Conservation (phyloP, 208 protist genomes). For the Trypanosoma boissoni region DNA sequence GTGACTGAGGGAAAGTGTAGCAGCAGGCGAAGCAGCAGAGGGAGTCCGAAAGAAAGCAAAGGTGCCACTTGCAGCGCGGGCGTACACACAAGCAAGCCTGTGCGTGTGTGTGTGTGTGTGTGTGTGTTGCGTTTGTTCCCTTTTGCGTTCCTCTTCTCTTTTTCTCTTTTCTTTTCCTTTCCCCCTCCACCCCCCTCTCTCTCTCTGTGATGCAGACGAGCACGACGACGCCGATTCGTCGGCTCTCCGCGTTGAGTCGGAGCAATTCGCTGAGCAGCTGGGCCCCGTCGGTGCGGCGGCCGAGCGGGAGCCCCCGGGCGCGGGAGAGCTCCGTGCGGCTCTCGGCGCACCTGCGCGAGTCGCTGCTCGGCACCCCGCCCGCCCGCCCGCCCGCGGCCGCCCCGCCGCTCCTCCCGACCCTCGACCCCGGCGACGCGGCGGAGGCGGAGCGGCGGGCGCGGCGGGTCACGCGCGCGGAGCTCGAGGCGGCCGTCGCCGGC, state of each 20-base stretch:
- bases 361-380: constrained; percentile 16
- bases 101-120: no score
- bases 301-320: background rate
- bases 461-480: constrained; percentile 25
- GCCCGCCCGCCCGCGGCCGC: background rate
- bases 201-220: background rate
- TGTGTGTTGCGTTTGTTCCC: no score
- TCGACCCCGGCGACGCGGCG: background rate
- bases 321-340: background rate
- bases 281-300: background rate
- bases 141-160: no score
- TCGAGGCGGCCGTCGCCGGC: constrained; percentile 40
- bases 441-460: background rate
- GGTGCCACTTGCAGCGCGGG: no score
- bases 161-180: background rate
- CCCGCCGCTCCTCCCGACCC: background rate
- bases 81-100: no score
- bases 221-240: constrained; percentile 2
- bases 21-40: no score
- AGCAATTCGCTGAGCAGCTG: constrained; percentile 1
- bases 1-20: no score
- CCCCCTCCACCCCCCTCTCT: background rate
- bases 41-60: no score
- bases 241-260: constrained; percentile 10
- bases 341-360: constrained; percentile 11